These are phyloP conservation scores for Arthrobotrys musiformis DNA, from an alignment of 2,329 filamentous ascomycete species.

Conservation along the genomic window DNA sequence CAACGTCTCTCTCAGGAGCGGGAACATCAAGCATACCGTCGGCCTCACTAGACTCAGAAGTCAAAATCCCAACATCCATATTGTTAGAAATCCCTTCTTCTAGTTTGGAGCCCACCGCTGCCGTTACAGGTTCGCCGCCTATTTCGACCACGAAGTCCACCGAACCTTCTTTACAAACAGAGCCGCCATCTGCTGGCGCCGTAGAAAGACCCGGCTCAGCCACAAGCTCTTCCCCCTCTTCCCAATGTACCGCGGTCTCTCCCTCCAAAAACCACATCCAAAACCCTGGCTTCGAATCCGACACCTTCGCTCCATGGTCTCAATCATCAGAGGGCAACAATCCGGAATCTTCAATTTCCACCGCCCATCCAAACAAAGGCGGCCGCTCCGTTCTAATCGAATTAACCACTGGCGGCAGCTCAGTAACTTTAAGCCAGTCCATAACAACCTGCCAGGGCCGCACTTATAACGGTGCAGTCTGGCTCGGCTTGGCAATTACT, in stretches of 20 bases:
- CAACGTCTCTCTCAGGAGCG: not conserved
- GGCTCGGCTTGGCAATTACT: not conserved
- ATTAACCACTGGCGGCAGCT: not conserved
- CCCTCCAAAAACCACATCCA: constrained; percentile 20
- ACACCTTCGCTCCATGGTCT: constrained; percentile 14
- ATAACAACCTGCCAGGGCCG: constrained; percentile 24
- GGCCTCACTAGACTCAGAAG: not conserved
- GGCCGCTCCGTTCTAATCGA: constrained; percentile 3
- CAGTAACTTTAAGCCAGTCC: constrained; percentile 16
- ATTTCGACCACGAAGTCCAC: not conserved
- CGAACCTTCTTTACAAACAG: too few species aligned
- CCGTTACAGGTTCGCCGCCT: not conserved
- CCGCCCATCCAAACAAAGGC: not conserved
- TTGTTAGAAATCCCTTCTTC: not conserved
- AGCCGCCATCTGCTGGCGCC: not conserved
- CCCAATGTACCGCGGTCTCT: constrained; percentile 20
- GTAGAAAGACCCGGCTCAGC: not conserved
- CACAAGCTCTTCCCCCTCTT: not conserved
- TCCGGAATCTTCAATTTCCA: constrained; percentile 11
- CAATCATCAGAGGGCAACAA: not conserved
- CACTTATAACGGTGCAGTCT: constrained; percentile 18
- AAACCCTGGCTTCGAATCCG: constrained; percentile 31
- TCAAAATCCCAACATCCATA: too few species aligned
- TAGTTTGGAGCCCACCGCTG: not conserved
- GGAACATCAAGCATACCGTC: not conserved